Evolutionary conservation across 1,284 basidiomycete genomes (phyloP), one percentile per base, ranked within the genome.

Genomic region (Marasmius sp.): DNA sequence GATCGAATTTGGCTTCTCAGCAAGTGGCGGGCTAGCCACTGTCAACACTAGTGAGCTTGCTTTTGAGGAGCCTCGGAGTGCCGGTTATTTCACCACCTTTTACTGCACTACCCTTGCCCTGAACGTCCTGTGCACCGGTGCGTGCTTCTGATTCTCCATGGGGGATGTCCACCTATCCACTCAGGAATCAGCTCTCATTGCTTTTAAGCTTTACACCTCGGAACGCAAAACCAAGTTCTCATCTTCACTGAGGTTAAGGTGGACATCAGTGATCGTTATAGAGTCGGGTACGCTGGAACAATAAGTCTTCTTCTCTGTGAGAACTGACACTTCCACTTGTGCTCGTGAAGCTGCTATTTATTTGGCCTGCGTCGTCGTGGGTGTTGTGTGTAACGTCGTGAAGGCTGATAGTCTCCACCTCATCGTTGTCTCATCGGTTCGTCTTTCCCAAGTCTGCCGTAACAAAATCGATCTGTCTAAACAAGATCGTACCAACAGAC

Each of bases 51-150:
- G 38, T 38, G n/a, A 48, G 58, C 16, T 36, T 43, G 22, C 37
- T 41, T 12, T 52, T 43, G 16, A 38, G 27, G 34, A 49, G n/a
- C 37, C 61, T 58, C 38, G 61, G 51, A 12, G 58, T 6, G 27
- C 27, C 2, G 27, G 27, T 27, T 58, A 52, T 50, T 18, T 55
- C n/a, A 10, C 60, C 14, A 45, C 60, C 20, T 63, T 63, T 36
- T 63, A 59, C 38, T 37, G 51, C 11, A 56, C 60, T 37, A 63
- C 61, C 9, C n/a, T 63, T 36, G 53, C 36, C 11, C 34, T 63
- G 11, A 63, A 63, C 50, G 52, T 63, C 10, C 16, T 63, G n/a
- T 63, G 51, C 22, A 63, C 61, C 16, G 39, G 61, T 63, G 34
- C 48, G 59, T 60, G 18, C 39, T n/a, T 6, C 27, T 12, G 12